Base-by-base conservation (phyloP, 352 stramenopile genomes). In the Pythium insidiosum region DNA sequence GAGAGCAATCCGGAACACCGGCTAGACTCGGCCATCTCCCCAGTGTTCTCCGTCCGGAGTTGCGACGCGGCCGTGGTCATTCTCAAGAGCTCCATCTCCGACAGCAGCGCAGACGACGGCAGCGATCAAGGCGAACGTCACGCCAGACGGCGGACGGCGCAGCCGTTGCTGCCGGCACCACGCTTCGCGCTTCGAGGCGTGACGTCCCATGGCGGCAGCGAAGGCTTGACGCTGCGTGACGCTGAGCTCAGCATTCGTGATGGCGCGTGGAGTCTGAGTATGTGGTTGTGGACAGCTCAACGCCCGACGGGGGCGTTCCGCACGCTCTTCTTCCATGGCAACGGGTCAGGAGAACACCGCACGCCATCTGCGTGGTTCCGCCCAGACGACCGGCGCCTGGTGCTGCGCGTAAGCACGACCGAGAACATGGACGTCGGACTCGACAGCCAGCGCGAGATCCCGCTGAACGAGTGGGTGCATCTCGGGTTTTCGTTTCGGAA, bases 301-400 rank as follows among this genome's bases (percentile, higher is more conserved):
- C 49, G 80, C 21, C 43, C 73, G 9, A 91, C 72, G 1, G 79
- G 70, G 1, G 50, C 24, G 19, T 81, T 86, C 39, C 64, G 81
- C 12, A 75, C 76, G 9, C 49, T 95, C 6, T 77, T 95, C 29
- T 95, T 90, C 56, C 84, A 95, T 46, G 84, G 83, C 20, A 50
- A 86, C 34, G 79, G 79, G 28, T 37, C 58, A 2, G 40, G 58
- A 3, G 52, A 86, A 29, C 68, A 84, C 26, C 76, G 84, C 29
- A 95, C 83, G 3, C 79, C 84, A 2, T 92, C 79, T 0, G 71
- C 64, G 5, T 95, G 84, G 81, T 78, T 89, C 46, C 63, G 76
- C n/a, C 84, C 84, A 0, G 37, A 81, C 28, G 65, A 80, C 26
- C 68, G 61, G 31, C 56, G 56, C 4, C 43, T 95, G 6, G 73